These are phyloP conservation scores for Metschnikowia drakensbergensis DNA, from an alignment of 805 yeast genomes.

Conservation along the genomic window DNA sequence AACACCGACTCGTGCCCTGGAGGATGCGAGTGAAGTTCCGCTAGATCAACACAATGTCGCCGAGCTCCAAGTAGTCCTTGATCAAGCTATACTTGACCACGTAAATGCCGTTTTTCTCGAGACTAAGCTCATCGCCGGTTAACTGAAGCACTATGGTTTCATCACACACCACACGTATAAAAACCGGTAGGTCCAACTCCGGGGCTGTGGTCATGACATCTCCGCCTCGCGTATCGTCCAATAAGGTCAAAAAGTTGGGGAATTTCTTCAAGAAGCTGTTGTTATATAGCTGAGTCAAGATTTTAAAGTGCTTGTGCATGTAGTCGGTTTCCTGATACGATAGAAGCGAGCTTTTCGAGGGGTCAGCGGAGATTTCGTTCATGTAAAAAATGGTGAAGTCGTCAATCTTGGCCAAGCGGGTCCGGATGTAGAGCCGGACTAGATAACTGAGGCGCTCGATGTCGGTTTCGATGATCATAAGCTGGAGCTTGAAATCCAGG, in stretches of 20 bases:
- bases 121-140: slow-evolving; percentile 28
- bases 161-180: slow-evolving; percentile 53
- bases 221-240: slow-evolving; percentile 65
- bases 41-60: slow-evolving; percentile 37
- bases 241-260: slow-evolving; percentile 64
- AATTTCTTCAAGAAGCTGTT: slow-evolving; percentile 60
- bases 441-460: slow-evolving; percentile 81
- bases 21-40: slow-evolving; percentile 45
- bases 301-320: slow-evolving; percentile 61
- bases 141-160: slow-evolving; percentile 25
- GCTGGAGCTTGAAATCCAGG: slow-evolving; percentile 66
- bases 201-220: slow-evolving; percentile 79
- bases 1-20: slow-evolving; percentile 73
- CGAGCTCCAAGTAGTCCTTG: slow-evolving; percentile 30
- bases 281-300: slow-evolving; percentile 63
- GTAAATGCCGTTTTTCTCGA: slow-evolving; percentile 60
- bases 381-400: slow-evolving; percentile 58
- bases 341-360: slow-evolving; percentile 24
- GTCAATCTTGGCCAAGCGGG: slow-evolving; percentile 75
- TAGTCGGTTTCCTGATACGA: slow-evolving; percentile 62
- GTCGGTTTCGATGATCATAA: slow-evolving; percentile 87
- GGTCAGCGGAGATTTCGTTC: slow-evolving; percentile 22
- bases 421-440: slow-evolving; percentile 74
- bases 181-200: slow-evolving; percentile 71
- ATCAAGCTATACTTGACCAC: slow-evolving; percentile 60